Percentiles rank a stretch among this genome's conserved stretches.
Evolutionary conservation across 345 rosid genomes (phyloP).

Genomic region (Rhizophora apiculata): DNA sequence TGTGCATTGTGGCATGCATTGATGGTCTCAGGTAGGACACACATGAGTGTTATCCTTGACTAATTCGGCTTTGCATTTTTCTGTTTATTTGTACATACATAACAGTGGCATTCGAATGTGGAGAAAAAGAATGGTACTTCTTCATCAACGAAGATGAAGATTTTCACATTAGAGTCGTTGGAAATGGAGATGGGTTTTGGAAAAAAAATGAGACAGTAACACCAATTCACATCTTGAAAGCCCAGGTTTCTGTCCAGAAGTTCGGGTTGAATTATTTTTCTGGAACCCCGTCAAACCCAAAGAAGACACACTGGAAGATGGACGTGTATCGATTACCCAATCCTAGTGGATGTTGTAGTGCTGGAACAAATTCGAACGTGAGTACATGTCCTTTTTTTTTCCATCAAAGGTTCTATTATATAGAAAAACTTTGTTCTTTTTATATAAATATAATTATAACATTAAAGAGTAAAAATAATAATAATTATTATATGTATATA

Average conservation of each 20-base stretch:
- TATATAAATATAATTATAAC: too few relatives aligned
- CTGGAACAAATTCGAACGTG: too few relatives aligned
- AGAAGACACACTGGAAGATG: slow-evolving; percentile 35
- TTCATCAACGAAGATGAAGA: slow-evolving; percentile 9
- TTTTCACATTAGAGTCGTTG: neutral
- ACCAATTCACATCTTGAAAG: neutral
- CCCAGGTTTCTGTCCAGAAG: slow-evolving; percentile 16
- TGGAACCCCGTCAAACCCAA: slow-evolving; percentile 7
- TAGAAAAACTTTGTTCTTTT: too few relatives aligned
- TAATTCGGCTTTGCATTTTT: neutral
- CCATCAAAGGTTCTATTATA: too few relatives aligned
- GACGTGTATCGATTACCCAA: slow-evolving; percentile 15
- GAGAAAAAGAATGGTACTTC: slow-evolving; percentile 24
- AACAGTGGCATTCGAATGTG: slow-evolving; percentile 1
- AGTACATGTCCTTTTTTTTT: too few relatives aligned
- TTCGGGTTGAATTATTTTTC: slow-evolving; percentile 15
- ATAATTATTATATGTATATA: too few relatives aligned
- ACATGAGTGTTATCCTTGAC: too few relatives aligned
- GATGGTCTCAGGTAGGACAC: too few relatives aligned
- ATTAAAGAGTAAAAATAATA: too few relatives aligned
- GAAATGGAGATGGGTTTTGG: slow-evolving; percentile 31
- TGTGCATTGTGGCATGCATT: too few relatives aligned
- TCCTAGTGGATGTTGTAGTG: neutral
- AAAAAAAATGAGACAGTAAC: slow-evolving; percentile 3
- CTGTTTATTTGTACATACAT: too few relatives aligned